A percentile compares a stretch with the other conserved stretches of the same genome.
These are phyloP conservation scores for Cornus controversa DNA, from an alignment of 148 eudicot species.

Conservation along the genomic window DNA sequence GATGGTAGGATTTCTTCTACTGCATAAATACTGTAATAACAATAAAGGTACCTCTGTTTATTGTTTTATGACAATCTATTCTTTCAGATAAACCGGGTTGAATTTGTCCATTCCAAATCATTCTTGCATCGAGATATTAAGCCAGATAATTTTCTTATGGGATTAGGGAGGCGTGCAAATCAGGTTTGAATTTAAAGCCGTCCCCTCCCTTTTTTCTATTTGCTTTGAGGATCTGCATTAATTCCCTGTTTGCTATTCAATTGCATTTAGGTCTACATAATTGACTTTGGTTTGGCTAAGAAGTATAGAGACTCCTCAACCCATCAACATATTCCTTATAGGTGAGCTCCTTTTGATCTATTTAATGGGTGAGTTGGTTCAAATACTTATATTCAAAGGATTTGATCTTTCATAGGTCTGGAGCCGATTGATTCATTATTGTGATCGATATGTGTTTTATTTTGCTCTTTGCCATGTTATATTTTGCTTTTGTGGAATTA, in stretches of 20 bases:
- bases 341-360: constrained; percentile 31
- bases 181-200: constrained; percentile 42
- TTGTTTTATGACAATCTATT: not conserved
- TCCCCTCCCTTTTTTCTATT: not conserved
- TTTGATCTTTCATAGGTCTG: not conserved
- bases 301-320: constrained; percentile 70
- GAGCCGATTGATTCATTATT: not conserved
- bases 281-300: constrained; percentile 82
- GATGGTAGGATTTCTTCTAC: constrained; percentile 41
- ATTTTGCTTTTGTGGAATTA: not conserved
- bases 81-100: constrained; percentile 66
- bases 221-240: not conserved
- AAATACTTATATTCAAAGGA: not conserved
- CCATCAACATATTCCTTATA: constrained; percentile 74
- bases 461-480: not conserved
- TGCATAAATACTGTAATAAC: not conserved
- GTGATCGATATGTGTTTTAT: not conserved
- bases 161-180: constrained; percentile 79
- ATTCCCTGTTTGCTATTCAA: constrained; percentile 3
- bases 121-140: constrained; percentile 81
- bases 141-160: constrained; percentile 87
- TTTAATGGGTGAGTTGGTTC: not conserved
- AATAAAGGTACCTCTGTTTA: not conserved
- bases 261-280: constrained; percentile 54
- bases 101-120: constrained; percentile 70